Evolutionary conservation across 1,139 yeast species (phyloP), one percentile per base, ranked within the genome.

Genomic region (Hansenula lynferdii): DNA sequence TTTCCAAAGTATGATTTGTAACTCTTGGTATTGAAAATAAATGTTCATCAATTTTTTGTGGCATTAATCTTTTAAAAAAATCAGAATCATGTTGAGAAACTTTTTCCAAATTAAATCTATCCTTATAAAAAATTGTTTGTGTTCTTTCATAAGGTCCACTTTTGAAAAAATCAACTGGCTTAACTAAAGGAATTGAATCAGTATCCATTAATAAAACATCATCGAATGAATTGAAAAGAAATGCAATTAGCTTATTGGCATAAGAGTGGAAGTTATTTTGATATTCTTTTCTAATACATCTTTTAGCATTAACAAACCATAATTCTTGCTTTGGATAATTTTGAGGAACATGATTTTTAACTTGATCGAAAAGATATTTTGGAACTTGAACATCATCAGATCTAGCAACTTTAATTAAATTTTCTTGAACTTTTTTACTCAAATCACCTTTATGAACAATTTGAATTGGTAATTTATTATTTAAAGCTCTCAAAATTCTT

Each of bases 391-490:
- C 40, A 7, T 48, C 48, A n/a, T 53, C 54, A 11, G 50, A 38
- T 42, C 65, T 50, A 6, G 60, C 61, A 31, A 46, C 50, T 17
- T 57, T 51, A 18, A 57, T 45, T n/a, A 68, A 35, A n/a, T 46
- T 48, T 15, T 56, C 47, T 33, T 61, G 61, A 3, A 60, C 57
- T 4, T 45, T 46, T 25, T 50, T 42, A 6, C 59, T 49, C 18
- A 69, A 44, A 43, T 69, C 73, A 35, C 62, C 73, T 45, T 68
- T 69, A 51, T 74, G 77, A 14, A 77, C 69, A 36, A 77, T 64
- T 60, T 77, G 77, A 43, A 77, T 71, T 1, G 83, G 84, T 27
- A 69, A 60, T 26, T 58, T 60, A 50, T 74, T 75, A 40, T 66
- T 63, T 31, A 72, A 58, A 1, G 72, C 70, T 49, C 83, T 61